Base-by-base conservation (phyloP, 1,284 basidiomycete genomes). In the Cutaneotrichosporon curvatum region DNA sequence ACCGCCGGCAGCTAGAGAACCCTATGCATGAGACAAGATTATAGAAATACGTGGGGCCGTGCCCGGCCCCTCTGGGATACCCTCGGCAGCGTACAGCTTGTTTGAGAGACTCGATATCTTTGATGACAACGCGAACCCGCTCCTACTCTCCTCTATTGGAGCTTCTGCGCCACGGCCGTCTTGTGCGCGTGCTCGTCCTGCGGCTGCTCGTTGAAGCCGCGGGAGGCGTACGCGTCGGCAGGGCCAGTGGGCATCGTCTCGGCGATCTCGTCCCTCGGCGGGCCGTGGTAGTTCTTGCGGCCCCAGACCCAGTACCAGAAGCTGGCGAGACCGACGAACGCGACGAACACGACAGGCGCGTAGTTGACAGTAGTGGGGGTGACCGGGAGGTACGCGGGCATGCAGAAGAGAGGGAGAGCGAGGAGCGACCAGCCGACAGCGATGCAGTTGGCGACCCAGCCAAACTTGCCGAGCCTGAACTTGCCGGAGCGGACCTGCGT, bases 311-410 rank as follows among this genome's bases (percentile, higher is more conserved):
- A 43, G 56, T 81, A 82, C 80, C 80, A 81, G n/a, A 71, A 65
- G 0, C 72, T 75, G 40, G 78, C 79, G 34, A 82, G 73, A 11
- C 63, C 55, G 4, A 67, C 77, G 53, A 81, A 81, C 1, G 78
- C 79, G 31, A 81, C 75, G 48, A 81, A 81, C 18, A 82, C 80
- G 7, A 79, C 79, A 16, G 79, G 80, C 8, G 76, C 79, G 54
- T 79, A 65, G 56, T 65, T 65, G 57, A 65, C 62, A 32, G 47
- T 49, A 18, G 32, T 37, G 7, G 53, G 42, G 4, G 60, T 58
- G 44, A 65, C 61, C 15, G 63, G 63, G 7, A 65, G 45, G 23
- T 28, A 34, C n/a, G 60, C 52, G 3, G 63, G 63, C 57, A 65
- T 63, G 21, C 58, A 63, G 42, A 65, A 49, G 16, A 65, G 48